A percentile compares a stretch with the other conserved stretches of the same genome.
phyloP scores from a whole-genome alignment of 306 rosid species.

The Rosa rugosa region DNA sequence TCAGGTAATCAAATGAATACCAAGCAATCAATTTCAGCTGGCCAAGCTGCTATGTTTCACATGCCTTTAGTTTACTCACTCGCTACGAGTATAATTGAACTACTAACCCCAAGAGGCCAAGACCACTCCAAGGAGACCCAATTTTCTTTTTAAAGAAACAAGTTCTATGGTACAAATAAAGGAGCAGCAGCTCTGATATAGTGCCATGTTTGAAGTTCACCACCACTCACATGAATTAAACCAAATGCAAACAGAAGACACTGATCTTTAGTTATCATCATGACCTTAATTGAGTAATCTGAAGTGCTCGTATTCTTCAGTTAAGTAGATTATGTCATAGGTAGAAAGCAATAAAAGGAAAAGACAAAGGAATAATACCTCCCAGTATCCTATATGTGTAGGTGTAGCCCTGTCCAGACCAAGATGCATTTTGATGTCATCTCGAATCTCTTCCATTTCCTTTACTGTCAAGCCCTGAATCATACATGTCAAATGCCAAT shows the following conservation, averaged over 20 bases:
- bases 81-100: neutral
- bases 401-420: slow-evolving; percentile 93
- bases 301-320: too few species aligned
- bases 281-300: too few species aligned
- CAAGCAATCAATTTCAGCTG: neutral
- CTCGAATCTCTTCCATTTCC: slow-evolving; percentile 93
- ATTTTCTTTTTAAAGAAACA: neutral
- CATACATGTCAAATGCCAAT: slow-evolving; percentile 28
- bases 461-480: slow-evolving; percentile 90
- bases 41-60: neutral
- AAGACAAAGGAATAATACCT: slow-evolving; percentile 48
- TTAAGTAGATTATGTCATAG: too few species aligned
- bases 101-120: neutral
- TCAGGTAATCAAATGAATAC: slow-evolving; percentile 18
- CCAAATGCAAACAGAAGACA: slow-evolving; percentile 1
- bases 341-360: slow-evolving; percentile 17
- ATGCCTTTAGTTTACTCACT: neutral
- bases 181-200: neutral
- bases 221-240: slow-evolving; percentile 1
- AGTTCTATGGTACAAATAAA: neutral
- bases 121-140: neutral
- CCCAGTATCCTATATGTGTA: slow-evolving; percentile 90
- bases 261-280: neutral
- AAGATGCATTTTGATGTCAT: slow-evolving; percentile 97
- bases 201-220: neutral